These are phyloP conservation scores for Stentor roeselii DNA, from an alignment of 73 alveolate species.

Conservation along the genomic window DNA sequence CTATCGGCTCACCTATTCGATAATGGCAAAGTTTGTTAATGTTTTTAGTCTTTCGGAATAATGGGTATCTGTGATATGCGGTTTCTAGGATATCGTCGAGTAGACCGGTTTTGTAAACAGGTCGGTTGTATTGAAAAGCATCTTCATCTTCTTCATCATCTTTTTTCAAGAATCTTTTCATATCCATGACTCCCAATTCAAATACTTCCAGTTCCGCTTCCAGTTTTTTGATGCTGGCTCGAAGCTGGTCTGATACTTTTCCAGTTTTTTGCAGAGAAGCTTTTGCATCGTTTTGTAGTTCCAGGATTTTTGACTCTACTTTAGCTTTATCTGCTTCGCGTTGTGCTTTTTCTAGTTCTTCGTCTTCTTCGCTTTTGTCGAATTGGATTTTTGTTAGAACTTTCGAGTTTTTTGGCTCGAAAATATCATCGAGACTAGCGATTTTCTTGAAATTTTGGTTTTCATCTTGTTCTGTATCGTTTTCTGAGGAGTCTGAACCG, in stretches of 20 bases:
- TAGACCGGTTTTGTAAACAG: slow-evolving; percentile 66
- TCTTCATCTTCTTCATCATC: slow-evolving; percentile 48
- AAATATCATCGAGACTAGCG: not conserved
- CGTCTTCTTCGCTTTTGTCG: slow-evolving; percentile 31
- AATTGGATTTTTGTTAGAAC: not conserved
- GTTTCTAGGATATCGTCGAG: slow-evolving; percentile 53
- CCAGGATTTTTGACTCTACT: slow-evolving; percentile 26
- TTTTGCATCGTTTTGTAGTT: slow-evolving; percentile 1
- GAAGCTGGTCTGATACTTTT: slow-evolving; percentile 43
- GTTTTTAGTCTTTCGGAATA: slow-evolving; percentile 33
- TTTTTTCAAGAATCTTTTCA: slow-evolving; percentile 14
- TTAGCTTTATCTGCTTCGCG: slow-evolving; percentile 29
- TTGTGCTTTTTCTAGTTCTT: slow-evolving; percentile 33
- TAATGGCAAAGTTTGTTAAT: slow-evolving; percentile 4
- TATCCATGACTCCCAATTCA: slow-evolving; percentile 37
- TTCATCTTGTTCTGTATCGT: slow-evolving; percentile 30
- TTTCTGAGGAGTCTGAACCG: slow-evolving; percentile 25
- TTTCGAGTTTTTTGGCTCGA: slow-evolving; percentile 21
- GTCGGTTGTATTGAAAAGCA: slow-evolving; percentile 81
- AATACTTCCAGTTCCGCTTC: slow-evolving; percentile 65
- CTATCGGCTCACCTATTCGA: slow-evolving; percentile 54
- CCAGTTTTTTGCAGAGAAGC: slow-evolving; percentile 36
- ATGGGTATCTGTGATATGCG: slow-evolving; percentile 47
- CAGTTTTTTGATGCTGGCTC: slow-evolving; percentile 62
- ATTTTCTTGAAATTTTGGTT: not conserved